A percentile compares a stretch with the other conserved stretches of the same genome.
These are phyloP conservation scores for Penicillium daleae DNA, from an alignment of 495 filamentous ascomycete genomes.

Conservation along the genomic window DNA sequence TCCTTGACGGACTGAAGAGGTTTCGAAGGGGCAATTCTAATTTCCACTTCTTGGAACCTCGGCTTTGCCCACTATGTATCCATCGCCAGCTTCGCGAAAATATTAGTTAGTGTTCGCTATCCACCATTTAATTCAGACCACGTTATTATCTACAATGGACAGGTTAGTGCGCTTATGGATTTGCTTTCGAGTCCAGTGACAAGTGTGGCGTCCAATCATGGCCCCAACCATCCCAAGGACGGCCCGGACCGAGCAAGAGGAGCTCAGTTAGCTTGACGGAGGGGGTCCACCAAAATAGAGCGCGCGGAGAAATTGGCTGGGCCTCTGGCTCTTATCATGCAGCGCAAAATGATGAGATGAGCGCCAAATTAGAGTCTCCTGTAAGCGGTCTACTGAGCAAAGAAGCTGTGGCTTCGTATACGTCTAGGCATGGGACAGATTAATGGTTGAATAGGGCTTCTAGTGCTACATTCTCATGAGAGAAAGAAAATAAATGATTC, in stretches of 20 bases:
- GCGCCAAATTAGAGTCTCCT: background rate
- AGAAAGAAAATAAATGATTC: background rate
- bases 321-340: slow-evolving; percentile 9
- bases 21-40: too few relatives aligned
- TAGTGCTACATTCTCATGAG: background rate
- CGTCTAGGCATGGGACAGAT: background rate
- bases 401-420: background rate
- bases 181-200: background rate
- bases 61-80: too few relatives aligned
- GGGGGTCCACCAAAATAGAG: background rate
- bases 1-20: too few relatives aligned
- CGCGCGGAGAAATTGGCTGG: slow-evolving; percentile 1
- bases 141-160: background rate
- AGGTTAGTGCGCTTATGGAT: background rate
- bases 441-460: background rate
- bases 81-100: too few relatives aligned
- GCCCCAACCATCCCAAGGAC: background rate
- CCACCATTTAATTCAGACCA: background rate
- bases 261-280: background rate
- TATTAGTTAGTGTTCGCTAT: background rate
- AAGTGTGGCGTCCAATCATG: slow-evolving; percentile 1
- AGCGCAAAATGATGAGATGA: background rate
- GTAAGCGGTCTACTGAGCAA: background rate
- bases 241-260: slow-evolving; percentile 5
- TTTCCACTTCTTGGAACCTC: too few relatives aligned